Base-by-base conservation (phyloP, 495 filamentous ascomycete genomes). In the Diplogelasinospora grovesii region DNA sequence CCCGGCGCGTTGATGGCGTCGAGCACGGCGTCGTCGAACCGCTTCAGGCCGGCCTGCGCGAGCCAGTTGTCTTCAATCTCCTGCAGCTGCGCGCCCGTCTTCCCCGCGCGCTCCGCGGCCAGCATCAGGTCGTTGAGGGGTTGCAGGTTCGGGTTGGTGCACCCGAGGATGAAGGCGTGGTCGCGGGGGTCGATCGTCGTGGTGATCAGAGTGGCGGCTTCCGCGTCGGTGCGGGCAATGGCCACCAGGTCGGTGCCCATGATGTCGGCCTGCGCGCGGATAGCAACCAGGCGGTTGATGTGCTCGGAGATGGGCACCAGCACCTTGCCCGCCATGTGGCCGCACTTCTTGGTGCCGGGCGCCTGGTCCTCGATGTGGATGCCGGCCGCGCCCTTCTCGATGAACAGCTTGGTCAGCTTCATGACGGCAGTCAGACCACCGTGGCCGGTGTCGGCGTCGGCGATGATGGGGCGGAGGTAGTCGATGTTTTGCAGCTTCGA, bases 321-420 rank as follows among this genome's bases (percentile, higher is more conserved):
- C 22, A 98, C 92, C 71, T 98, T 98, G 52, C 92, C 92, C 48
- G 92, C 92, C 92, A 98, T 98, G 67, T 98, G 92, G 41, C 92
- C 92, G 58, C 92, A 98, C 73, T 98, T 98, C 79, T 98, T 98
- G 25, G 92, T 98, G 27, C 92, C 92, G 1, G 92, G 90, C 8
- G 92, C 92, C 66, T 98, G 92, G 59, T 98, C 92, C 66, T 98
- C 92, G 48, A 98, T 96, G 64, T 98, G 92, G 54, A 98, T 95
- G 53, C 92, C 92, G 28, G 92, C 92, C 23, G 92, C 92, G 57
- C 92, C 92, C 53, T 89, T 88, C 73, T 98, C 92, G 46, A 98
- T 68, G 69, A 98, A 98, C 13, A 98, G 75, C 70, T 95, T 95
- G 37, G 92, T 98, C 38, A 98, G 79, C 74, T 98, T 98, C 93